phyloP scores from a whole-genome alignment of 2,329 filamentous ascomycete genomes.

The Fusarium mundagurra region DNA sequence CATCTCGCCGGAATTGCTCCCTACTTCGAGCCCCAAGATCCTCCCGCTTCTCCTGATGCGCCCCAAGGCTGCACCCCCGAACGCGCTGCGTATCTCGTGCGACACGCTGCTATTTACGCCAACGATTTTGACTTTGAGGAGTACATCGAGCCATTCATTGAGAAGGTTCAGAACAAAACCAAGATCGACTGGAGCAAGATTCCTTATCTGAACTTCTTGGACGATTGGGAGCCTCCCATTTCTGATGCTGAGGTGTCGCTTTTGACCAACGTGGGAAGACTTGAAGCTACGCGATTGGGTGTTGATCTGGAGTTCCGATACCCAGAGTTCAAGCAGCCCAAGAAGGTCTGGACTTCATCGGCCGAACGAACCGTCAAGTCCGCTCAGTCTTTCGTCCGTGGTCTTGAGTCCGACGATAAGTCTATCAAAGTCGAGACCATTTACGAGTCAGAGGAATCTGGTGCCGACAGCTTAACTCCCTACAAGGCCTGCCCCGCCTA shows the following conservation, averaged over 20 bases:
- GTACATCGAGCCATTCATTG: constrained; percentile 65
- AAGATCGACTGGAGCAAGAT: constrained; percentile 65
- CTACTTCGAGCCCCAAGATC: constrained; percentile 65
- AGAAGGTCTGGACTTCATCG: constrained; percentile 69
- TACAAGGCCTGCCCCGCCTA: constrained; percentile 74
- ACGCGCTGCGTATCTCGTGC: constrained; percentile 64
- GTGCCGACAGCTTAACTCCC: constrained; percentile 69
- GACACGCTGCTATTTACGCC: constrained; percentile 69
- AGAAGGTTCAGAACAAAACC: constrained; percentile 68
- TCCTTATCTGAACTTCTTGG: constrained; percentile 65
- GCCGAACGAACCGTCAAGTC: constrained; percentile 69
- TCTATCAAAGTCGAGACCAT: constrained; percentile 65
- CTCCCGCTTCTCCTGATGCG: constrained; percentile 47
- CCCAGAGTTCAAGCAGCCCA: constrained; percentile 61
- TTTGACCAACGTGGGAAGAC: constrained; percentile 68
- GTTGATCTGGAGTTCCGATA: constrained; percentile 68
- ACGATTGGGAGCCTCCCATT: constrained; percentile 65
- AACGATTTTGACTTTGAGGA: constrained; percentile 68
- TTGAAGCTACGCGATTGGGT: constrained; percentile 69
- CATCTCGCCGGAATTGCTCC: constrained; percentile 66
- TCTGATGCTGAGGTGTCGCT: constrained; percentile 66
- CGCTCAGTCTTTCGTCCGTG: constrained; percentile 66
- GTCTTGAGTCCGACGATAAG: constrained; percentile 62
- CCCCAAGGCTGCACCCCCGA: constrained; percentile 62
- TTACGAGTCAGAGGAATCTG: constrained; percentile 64